phyloP scores from a whole-genome alignment of 352 stramenopile species.

The Globisporangium cystogenes region DNA sequence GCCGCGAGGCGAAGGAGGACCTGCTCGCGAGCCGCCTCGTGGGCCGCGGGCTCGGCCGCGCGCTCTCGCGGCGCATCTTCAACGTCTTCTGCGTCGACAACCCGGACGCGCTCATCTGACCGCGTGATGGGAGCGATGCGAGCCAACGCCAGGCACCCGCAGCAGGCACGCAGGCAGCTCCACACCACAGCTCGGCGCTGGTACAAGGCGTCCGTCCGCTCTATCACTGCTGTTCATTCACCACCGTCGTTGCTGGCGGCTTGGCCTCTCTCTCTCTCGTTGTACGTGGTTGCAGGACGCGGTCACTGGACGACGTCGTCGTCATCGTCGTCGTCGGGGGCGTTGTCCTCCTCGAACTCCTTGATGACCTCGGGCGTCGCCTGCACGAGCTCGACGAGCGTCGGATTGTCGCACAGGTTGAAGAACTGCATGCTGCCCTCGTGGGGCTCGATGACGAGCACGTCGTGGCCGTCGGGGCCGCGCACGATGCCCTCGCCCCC shows the following conservation, averaged over 20 bases:
- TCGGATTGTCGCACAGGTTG: constrained; percentile 77
- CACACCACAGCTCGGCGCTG: no score
- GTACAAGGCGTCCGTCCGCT: no score
- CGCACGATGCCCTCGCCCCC: constrained; percentile 47
- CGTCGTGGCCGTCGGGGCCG: constrained; percentile 55
- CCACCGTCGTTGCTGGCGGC: background rate
- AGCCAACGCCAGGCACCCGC: no score
- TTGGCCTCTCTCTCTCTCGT: background rate
- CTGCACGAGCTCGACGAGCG: constrained; percentile 80
- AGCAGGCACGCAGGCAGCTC: no score
- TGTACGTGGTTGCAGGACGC: no score
- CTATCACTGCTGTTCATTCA: no score
- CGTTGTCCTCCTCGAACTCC: constrained; percentile 66
- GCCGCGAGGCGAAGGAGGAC: constrained; percentile 37
- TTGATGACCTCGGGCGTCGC: constrained; percentile 70
- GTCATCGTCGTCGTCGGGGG: no score
- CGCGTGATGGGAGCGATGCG: background rate
- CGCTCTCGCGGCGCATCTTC: constrained; percentile 55
- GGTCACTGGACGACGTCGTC: background rate
- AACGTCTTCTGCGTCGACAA: constrained; percentile 42
- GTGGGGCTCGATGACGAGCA: constrained; percentile 63
- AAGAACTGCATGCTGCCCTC: constrained; percentile 71
- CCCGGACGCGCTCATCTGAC: constrained; percentile 24
- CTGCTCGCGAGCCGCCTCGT: constrained; percentile 50
- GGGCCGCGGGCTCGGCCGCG: constrained; percentile 25